phyloP scores from a whole-genome alignment of 768 basidiomycete genomes.

The Leucosporidium yakuticum region DNA sequence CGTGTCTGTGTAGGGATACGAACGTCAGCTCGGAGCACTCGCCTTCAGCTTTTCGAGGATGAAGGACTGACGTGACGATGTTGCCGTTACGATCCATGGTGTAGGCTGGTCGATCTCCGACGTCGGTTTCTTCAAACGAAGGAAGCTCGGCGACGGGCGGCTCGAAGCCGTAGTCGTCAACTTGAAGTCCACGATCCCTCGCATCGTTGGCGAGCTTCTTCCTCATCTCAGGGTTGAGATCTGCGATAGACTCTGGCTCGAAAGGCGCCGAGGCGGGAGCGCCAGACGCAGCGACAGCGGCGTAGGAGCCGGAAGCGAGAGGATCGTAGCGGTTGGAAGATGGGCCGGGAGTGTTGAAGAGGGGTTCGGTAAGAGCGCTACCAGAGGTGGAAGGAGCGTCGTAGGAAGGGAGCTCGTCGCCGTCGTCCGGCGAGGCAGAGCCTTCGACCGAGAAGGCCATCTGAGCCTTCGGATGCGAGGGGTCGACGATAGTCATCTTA shows the following conservation, averaged over 20 bases:
- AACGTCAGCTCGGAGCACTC: not conserved
- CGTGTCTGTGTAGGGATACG: not conserved
- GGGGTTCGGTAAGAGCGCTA: too few species aligned
- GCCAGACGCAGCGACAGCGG: too few species aligned
- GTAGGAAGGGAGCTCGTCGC: not conserved
- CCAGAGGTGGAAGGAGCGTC: not conserved
- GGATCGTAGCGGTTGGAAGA: too few species aligned
- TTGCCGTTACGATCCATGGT: not conserved
- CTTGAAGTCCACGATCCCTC: not conserved
- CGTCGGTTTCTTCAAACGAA: not conserved
- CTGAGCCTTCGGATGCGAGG: not conserved
- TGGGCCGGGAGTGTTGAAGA: too few species aligned
- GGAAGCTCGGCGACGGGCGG: not conserved
- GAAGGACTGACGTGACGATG: not conserved
- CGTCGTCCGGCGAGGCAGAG: not conserved
- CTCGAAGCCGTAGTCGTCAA: conserved; percentile 2
- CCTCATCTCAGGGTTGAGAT: not conserved
- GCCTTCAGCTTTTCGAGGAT: too few species aligned
- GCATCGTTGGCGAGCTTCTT: conserved; percentile 7
- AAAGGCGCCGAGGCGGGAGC: not conserved
- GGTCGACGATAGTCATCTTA: not conserved
- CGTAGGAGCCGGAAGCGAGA: too few species aligned
- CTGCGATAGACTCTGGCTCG: not conserved
- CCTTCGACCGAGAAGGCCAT: not conserved
- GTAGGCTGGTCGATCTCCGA: not conserved